Base-by-base conservation (phyloP, 257 asterid genomes). In the Solanum chaucha region DNA sequence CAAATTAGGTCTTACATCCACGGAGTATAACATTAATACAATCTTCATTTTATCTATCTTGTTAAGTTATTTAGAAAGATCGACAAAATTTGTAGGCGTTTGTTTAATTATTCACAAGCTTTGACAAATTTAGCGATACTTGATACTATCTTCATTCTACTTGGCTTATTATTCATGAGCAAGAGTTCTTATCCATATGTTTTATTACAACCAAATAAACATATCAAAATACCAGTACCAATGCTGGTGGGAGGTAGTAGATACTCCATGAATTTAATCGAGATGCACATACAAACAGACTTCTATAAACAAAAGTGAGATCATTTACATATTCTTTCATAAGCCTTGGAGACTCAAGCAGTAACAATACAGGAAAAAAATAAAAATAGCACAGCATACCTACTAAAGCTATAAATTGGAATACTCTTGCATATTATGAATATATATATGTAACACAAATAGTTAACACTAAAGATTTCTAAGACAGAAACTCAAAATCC, bases 351-450 rank as follows among this genome's bases (percentile, higher is more conserved):
- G 83, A 41, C 83, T 77, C 61, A 1, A n/a, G 0, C 83, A 75
- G 59, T 75, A 40, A 1, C 2, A 40, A 41, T 12, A 77, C 36
- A 38, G 6, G 12, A 14, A 0, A 8, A 8, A 12, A 77, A 44
- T 0, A 13, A 44, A 4, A 44, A 26, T 24, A 26, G 34, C 40
- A 78, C 5, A 15, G 5, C 41, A 80, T 46, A 15, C 41, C 65
- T 46, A 46, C 28, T 46, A 80, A 28, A 3, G 40, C 68, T 80
- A 80, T 24, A 28, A 35, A 73, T 20, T 5, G n/a, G 30, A 73
- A 80, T 40, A 80, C 65, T 38, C 28, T 24, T 44, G 35, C 78
- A 64, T 64, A 68, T 28, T 85, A 44, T 41, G 82, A 85, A 68
- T 44, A 34, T 13, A 30, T 72, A 30, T 72, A 85, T 68, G 74